Percentiles rank a stretch among this genome's conserved stretches.
Conservation (phyloP, 495 filamentous ascomycete genomes). For the Penicillium canariense region DNA sequence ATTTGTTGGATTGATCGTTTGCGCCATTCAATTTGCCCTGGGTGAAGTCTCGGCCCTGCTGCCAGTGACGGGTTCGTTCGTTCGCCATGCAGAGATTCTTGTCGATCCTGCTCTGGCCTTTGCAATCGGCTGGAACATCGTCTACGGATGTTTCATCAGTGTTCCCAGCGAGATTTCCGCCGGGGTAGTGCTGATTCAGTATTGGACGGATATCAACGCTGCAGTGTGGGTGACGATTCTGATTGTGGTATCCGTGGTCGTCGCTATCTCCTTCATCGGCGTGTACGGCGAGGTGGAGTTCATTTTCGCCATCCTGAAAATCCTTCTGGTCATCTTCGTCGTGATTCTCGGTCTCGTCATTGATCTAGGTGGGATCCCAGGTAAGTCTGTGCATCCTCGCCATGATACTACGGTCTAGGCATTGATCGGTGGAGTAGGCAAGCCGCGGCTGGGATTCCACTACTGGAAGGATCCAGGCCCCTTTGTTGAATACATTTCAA, state of each 20-base stretch:
- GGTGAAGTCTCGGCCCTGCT: constrained; percentile 45
- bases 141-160: constrained; percentile 56
- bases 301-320: constrained; percentile 42
- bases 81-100: constrained; percentile 49
- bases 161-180: constrained; percentile 64
- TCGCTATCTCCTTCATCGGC: constrained; percentile 54
- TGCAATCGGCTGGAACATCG: constrained; percentile 58
- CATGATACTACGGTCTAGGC: constrained; percentile 47
- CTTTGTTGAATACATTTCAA: constrained; percentile 47
- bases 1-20: constrained; percentile 40
- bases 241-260: constrained; percentile 50
- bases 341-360: constrained; percentile 51
- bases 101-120: constrained; percentile 61
- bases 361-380: constrained; percentile 38
- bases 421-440: constrained; percentile 34
- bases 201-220: constrained; percentile 54
- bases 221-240: constrained; percentile 55
- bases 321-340: constrained; percentile 51
- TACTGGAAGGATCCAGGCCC: constrained; percentile 55
- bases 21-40: constrained; percentile 39
- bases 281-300: constrained; percentile 46
- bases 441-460: constrained; percentile 37
- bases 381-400: constrained; percentile 44
- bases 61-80: constrained; percentile 46
- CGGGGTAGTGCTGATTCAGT: constrained; percentile 57